These are phyloP conservation scores for Hyphodiscus hymeniophilus DNA, from an alignment of 495 filamentous ascomycete genomes.

Conservation along the genomic window DNA sequence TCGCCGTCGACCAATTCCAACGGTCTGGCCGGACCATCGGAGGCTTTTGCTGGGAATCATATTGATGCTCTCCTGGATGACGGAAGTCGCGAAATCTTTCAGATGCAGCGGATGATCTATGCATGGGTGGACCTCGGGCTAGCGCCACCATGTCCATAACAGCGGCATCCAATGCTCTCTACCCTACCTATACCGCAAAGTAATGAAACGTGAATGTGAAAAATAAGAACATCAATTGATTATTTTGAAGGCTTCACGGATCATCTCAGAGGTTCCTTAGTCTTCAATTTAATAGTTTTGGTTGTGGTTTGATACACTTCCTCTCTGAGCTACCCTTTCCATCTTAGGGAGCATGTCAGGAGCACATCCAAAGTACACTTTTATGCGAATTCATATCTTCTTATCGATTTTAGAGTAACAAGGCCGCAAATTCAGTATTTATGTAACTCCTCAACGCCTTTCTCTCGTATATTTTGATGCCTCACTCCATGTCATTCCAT, in stretches of 20 bases:
- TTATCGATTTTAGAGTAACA: neutral
- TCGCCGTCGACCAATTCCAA: slow-evolving; percentile 27
- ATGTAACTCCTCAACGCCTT: slow-evolving; percentile 20
- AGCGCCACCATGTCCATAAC: neutral
- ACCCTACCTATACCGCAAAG: too few relatives aligned
- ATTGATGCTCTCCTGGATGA: slow-evolving; percentile 11
- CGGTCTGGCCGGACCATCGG: slow-evolving; percentile 31
- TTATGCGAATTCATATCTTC: slow-evolving; percentile 3
- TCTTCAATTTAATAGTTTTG: neutral
- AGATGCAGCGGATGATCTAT: slow-evolving; percentile 1
- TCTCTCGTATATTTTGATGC: slow-evolving; percentile 3
- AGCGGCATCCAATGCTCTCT: neutral
- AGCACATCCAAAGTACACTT: neutral
- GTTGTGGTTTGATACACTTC: neutral
- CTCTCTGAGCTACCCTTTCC: neutral
- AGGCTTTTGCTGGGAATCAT: slow-evolving; percentile 49
- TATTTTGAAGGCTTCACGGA: too few relatives aligned
- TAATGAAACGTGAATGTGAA: too few relatives aligned
- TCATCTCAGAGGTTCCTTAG: neutral
- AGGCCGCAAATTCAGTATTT: slow-evolving; percentile 1
- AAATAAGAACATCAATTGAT: too few relatives aligned
- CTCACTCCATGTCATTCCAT: slow-evolving; percentile 43
- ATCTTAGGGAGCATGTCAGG: too few relatives aligned
- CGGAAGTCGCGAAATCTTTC: slow-evolving; percentile 20
- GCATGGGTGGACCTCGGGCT: neutral